phyloP scores from a whole-genome alignment of 2,329 filamentous ascomycete species.

The Aspergillus ibericus region DNA sequence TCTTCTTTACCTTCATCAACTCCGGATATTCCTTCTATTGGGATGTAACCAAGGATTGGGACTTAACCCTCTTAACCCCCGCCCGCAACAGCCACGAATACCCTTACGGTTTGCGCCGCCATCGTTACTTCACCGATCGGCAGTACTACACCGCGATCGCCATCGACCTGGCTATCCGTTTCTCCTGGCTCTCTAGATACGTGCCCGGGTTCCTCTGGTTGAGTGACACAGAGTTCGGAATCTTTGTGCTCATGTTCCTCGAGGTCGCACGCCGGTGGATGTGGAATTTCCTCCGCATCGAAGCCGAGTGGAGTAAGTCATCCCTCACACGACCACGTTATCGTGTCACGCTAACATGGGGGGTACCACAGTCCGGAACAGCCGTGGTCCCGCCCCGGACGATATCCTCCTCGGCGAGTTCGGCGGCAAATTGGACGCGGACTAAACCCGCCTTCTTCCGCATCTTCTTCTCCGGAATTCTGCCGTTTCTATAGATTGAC shows the following conservation, averaged over 20 bases:
- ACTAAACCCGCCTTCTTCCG: constrained; percentile 36
- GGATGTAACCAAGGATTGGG: constrained; percentile 97
- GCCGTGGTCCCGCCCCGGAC: constrained; percentile 58
- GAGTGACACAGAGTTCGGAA: constrained; percentile 80
- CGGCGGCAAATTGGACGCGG: constrained; percentile 64
- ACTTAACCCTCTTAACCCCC: constrained; percentile 75
- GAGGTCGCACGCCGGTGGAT: constrained; percentile 90
- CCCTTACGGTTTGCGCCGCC: constrained; percentile 73
- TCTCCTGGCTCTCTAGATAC: constrained; percentile 88
- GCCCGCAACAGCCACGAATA: constrained; percentile 63
- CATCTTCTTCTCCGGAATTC: background rate
- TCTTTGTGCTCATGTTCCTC: constrained; percentile 82
- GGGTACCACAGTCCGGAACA: constrained; percentile 50
- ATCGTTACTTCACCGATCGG: constrained; percentile 69
- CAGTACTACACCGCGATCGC: constrained; percentile 81
- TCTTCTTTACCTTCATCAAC: constrained; percentile 74
- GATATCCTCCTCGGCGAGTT: constrained; percentile 76
- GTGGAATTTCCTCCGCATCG: constrained; percentile 94
- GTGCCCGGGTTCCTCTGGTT: constrained; percentile 79
- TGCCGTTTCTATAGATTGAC: constrained; percentile 15
- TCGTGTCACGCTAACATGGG: constrained; percentile 18
- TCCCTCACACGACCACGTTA: background rate
- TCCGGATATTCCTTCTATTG: constrained; percentile 97
- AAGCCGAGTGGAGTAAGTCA: constrained; percentile 81
- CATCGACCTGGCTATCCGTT: constrained; percentile 78